Base-by-base conservation (phyloP, 2,329 filamentous ascomycete genomes). In the Diaporthe australafricana region DNA sequence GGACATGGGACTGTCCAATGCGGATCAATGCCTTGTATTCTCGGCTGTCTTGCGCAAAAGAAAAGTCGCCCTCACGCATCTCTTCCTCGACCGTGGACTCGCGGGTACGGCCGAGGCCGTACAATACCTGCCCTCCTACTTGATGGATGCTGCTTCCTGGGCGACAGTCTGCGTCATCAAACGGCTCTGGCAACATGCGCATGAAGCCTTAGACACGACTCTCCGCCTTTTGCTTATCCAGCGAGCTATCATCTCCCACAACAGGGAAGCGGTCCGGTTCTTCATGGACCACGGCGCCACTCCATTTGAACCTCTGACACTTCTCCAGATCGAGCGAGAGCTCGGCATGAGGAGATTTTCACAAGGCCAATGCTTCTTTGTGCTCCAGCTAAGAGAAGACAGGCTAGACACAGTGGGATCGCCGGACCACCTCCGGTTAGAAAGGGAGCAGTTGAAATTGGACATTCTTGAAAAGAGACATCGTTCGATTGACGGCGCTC, bases 321-420 rank as follows among this genome's bases (percentile, higher is more conserved):
- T 5, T 27, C n/a, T n/a, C 22, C 35, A 57, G 12, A 2, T 27
- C 35, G 8, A n/a, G 0, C 32, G 6, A 57, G 55, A 40, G 55
- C 1, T 2, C 27, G 50, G 7, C n/a, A n/a, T n/a, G 16, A 7
- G 6, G 2, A 1, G n/a, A 42, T 2, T 6, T 2, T 12, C 5
- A 6, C 35, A 6, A n/a, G 1, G 50, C 48, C n/a, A n/a, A n/a
- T n/a, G n/a, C n/a, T n/a, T n/a, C n/a, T n/a, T n/a, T n/a, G n/a
- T n/a, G n/a, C n/a, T 48, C 14, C 16, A 20, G 17, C 12, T 12
- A 14, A 27, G 3, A 17, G 7, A 30, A 52, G 12, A 16, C 12
- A 20, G 20, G 12, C 12, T 3, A 17, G 42, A 17, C 5, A 20
- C 3, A 32, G 27, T 20, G 16, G 25, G 27, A 6, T 53, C 50